Evolutionary conservation across 148 eudicot species (phyloP), one percentile per base, ranked within the genome.

Genomic region (Suaeda aralocaspica): DNA sequence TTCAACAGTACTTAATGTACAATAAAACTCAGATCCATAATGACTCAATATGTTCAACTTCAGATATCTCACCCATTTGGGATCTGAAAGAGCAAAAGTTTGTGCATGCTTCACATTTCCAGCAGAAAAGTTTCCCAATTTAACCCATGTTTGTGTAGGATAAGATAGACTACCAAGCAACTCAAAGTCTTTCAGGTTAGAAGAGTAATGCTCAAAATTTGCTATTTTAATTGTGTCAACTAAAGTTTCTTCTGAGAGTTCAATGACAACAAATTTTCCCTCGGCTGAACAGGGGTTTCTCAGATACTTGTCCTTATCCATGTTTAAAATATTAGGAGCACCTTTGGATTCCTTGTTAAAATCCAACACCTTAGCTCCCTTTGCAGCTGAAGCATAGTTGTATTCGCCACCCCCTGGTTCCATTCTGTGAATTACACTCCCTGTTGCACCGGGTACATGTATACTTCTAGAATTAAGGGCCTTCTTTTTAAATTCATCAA

Each of bases 381-480:
- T 94, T 45, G 91, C 85, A 52, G 88, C 74, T 70, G 99, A 87
- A 73, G 99, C 99, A 79, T 91, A 94, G 67, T 94, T 94, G 79
- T 94, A 94, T 59, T 84, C 97, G 29, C 75, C 78, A 46, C 99
- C 99, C 73, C 96, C 97, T 55, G 99, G 96, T 81, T 94, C 99
- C 64, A 87, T 67, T 76, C 97, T 81, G 70, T 91, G 97, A 70
- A 78, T 84, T 50, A 91, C 81, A 74, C 79, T 72, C 69, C 91
- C 96, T 24, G 79, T 80, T 53, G 76, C 81, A 73, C 88, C 99
- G 67, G 82, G 71, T 50, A 77, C 68, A 65, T 81, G 41, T 44
- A 64, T 73, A 69, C 62, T 84, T 72, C 66, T 86, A 55, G 96
- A 81, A 77, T 76, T 89, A 53, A 86, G 81, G 44, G 92, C 97